Conservation (phyloP, 345 rosid genomes). For the Lepidium africanum region DNA sequence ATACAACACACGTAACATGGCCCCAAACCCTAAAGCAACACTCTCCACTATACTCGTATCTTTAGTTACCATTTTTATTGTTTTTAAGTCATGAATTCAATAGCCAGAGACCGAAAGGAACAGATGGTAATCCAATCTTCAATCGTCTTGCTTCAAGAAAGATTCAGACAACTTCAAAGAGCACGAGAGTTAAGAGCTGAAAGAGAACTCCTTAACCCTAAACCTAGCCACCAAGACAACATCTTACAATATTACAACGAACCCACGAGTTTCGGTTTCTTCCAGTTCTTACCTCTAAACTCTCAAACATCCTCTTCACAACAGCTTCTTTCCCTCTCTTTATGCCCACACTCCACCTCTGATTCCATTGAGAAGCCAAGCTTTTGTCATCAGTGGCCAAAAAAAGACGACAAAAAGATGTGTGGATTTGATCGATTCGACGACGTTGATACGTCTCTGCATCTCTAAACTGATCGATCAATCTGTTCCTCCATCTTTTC, state of each 20-base stretch:
- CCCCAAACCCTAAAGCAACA: constrained; percentile 7
- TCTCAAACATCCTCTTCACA: constrained; percentile 24
- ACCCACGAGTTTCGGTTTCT: constrained; percentile 35
- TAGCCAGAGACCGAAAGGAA: constrained; percentile 41
- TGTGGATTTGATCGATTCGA: constrained; percentile 27
- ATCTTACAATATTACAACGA: constrained; percentile 25
- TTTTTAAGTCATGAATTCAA: constrained; percentile 20
- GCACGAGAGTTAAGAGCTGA: constrained; percentile 60
- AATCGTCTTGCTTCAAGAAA: constrained; percentile 67
- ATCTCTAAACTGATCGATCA: constrained; percentile 32
- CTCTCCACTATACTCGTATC: constrained; percentile 7
- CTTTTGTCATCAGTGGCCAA: constrained; percentile 27
- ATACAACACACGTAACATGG: constrained; percentile 12
- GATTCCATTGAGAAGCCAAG: constrained; percentile 23
- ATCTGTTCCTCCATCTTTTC: not conserved
- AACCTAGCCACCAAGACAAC: constrained; percentile 27
- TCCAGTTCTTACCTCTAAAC: constrained; percentile 36
- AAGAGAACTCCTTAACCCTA: constrained; percentile 35
- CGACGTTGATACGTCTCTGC: constrained; percentile 72
- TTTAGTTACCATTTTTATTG: not conserved
- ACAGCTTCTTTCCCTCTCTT: constrained; percentile 27
- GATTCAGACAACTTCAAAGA: constrained; percentile 56
- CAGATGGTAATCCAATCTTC: constrained; percentile 48
- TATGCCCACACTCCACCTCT: constrained; percentile 1
- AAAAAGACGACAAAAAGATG: constrained; percentile 20